Evolutionary conservation across 2,329 filamentous ascomycete species (phyloP).

Genomic region (Pseudonectria foliicola): DNA sequence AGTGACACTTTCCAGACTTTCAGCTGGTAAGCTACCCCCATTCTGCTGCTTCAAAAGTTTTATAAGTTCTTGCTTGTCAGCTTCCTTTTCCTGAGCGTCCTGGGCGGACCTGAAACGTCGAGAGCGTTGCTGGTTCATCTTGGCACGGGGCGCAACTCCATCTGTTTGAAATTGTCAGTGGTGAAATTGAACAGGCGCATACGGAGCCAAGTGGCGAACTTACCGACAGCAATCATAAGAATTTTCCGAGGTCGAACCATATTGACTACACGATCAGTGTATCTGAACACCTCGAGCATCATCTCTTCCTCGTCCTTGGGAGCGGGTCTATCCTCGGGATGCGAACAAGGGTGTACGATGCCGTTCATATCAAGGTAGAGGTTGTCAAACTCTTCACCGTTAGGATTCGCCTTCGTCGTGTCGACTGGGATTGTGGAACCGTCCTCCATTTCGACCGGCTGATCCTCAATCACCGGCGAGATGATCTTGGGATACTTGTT

Average conservation of each 20-base stretch:
- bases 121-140: conserved; percentile 99
- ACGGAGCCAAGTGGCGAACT: background rate
- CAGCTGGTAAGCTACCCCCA: conserved; percentile 54
- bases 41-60: conserved; percentile 78
- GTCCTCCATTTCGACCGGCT: conserved; percentile 70
- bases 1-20: conserved; percentile 53
- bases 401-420: conserved; percentile 78
- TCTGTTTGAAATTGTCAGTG: conserved; percentile 46
- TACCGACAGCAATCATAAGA: conserved; percentile 94
- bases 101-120: conserved; percentile 90
- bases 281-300: conserved; percentile 98
- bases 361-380: conserved; percentile 99
- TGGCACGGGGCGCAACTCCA: conserved; percentile 92
- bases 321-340: conserved; percentile 87
- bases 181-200: background rate
- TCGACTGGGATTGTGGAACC: conserved; percentile 81
- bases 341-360: conserved; percentile 97
- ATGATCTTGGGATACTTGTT: conserved; percentile 98
- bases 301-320: conserved; percentile 96
- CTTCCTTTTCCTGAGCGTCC: conserved; percentile 89
- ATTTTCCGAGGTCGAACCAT: conserved; percentile 96
- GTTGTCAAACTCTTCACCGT: conserved; percentile 97
- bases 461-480: conserved; percentile 80
- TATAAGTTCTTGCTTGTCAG: conserved; percentile 80
- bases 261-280: conserved; percentile 97